These are phyloP conservation scores for Botrytis galanthina DNA, from an alignment of 2,329 filamentous ascomycete species.

Conservation along the genomic window DNA sequence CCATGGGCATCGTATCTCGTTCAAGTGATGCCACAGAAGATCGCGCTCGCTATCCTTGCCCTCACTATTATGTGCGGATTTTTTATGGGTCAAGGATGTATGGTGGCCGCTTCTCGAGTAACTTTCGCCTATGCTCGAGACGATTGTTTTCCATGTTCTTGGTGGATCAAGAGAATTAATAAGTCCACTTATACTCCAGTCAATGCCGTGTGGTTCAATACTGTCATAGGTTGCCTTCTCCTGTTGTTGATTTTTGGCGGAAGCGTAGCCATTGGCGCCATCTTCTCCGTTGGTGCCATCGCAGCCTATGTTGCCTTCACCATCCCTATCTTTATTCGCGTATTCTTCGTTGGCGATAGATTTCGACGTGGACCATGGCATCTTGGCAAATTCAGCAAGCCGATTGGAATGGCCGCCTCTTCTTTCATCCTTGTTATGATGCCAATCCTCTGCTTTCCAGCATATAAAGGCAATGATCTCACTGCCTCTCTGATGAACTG, in stretches of 20 bases:
- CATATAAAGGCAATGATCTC: slow-evolving; percentile 51
- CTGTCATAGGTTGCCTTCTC: slow-evolving; percentile 53
- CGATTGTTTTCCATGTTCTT: slow-evolving; percentile 61
- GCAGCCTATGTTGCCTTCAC: slow-evolving; percentile 60
- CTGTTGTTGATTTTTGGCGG: slow-evolving; percentile 64
- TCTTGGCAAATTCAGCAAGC: slow-evolving; percentile 56
- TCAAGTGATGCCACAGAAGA: slow-evolving; percentile 59
- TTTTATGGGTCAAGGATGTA: slow-evolving; percentile 68
- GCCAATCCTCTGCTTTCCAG: slow-evolving; percentile 63
- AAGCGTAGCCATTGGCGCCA: slow-evolving; percentile 56
- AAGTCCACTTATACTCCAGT: slow-evolving; percentile 58
- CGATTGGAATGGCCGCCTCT: slow-evolving; percentile 54
- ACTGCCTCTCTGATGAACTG: slow-evolving; percentile 58
- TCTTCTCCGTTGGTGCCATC: slow-evolving; percentile 67
- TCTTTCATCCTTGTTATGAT: slow-evolving; percentile 63
- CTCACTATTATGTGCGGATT: slow-evolving; percentile 66
- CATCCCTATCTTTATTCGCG: slow-evolving; percentile 53
- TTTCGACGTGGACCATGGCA: slow-evolving; percentile 67
- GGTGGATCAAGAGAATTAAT: slow-evolving; percentile 59
- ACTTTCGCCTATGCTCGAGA: slow-evolving; percentile 70
- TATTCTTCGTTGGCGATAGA: slow-evolving; percentile 58
- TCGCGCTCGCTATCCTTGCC: slow-evolving; percentile 56
- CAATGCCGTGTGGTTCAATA: slow-evolving; percentile 66
- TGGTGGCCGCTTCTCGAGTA: slow-evolving; percentile 62
- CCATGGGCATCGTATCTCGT: slow-evolving; percentile 68